Evolutionary conservation across 2,329 filamentous ascomycete genomes (phyloP).

Genomic region (Diaporthe eres): DNA sequence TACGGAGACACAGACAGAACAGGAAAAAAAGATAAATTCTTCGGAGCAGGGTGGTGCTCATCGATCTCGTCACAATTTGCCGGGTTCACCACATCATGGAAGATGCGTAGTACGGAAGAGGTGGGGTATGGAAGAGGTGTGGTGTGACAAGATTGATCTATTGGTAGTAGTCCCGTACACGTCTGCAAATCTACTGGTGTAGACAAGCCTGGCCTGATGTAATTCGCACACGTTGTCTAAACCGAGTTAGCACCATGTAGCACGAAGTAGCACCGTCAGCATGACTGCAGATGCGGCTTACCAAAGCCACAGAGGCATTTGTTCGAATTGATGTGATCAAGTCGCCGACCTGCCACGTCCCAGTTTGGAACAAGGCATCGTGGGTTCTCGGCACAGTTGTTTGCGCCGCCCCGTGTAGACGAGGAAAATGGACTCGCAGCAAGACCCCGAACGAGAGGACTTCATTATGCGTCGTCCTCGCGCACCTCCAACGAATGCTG

Average conservation of each 20-base stretch:
- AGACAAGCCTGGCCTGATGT: not conserved
- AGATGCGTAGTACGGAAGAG: not conserved
- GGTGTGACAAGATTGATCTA: slow-evolving; percentile 7
- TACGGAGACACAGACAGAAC: too few relatives aligned
- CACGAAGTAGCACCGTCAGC: not conserved
- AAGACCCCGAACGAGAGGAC: not conserved
- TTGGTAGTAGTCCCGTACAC: not conserved
- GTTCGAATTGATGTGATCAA: not conserved
- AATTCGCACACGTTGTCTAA: not conserved
- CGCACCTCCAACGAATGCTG: slow-evolving; percentile 21
- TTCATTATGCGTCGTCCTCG: slow-evolving; percentile 18
- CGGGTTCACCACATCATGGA: not conserved
- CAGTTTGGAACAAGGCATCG: not conserved
- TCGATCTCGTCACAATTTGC: not conserved
- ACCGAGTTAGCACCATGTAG: not conserved
- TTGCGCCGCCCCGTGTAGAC: not conserved
- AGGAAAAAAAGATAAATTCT: not conserved
- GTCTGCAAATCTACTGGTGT: not conserved
- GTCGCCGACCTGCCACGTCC: not conserved
- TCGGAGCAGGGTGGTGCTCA: not conserved
- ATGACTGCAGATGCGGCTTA: slow-evolving; percentile 5
- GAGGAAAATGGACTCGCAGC: not conserved
- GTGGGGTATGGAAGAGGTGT: not conserved
- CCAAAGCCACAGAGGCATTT: not conserved
- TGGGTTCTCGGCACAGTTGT: not conserved